A percentile compares a stretch with the other conserved stretches of the same genome.
Evolutionary conservation across 352 stramenopile species (phyloP).

Genomic region (Pythium biforme): DNA sequence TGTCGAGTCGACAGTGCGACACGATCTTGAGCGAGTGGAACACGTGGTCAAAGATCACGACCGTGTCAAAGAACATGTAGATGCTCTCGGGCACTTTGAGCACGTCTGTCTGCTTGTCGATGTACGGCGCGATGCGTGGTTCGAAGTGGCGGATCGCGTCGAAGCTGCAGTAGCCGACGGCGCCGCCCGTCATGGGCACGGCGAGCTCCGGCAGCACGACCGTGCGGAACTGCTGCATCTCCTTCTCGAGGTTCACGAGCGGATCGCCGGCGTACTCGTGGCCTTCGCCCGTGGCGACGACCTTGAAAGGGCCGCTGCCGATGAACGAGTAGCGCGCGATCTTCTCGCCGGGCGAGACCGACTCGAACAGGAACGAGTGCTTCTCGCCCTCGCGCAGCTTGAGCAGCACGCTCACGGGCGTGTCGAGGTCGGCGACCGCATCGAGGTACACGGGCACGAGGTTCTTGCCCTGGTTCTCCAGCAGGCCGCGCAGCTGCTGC

Average conservation of each 20-base stretch:
- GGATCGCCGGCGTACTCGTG: slow-evolving; percentile 66
- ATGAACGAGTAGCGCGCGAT: slow-evolving; percentile 91
- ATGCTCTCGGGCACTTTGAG: slow-evolving; percentile 85
- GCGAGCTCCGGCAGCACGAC: slow-evolving; percentile 69
- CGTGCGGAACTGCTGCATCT: slow-evolving; percentile 75
- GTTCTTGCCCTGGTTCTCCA: slow-evolving; percentile 78
- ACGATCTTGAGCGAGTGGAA: slow-evolving; percentile 90
- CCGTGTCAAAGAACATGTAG: slow-evolving; percentile 91
- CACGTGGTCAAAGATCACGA: slow-evolving; percentile 89
- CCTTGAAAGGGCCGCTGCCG: slow-evolving; percentile 77
- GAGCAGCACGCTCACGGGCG: slow-evolving; percentile 85
- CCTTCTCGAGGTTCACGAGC: slow-evolving; percentile 69
- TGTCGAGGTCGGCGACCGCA: slow-evolving; percentile 83
- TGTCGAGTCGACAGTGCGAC: slow-evolving; percentile 77
- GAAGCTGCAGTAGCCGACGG: slow-evolving; percentile 88
- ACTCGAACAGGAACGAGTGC: slow-evolving; percentile 88
- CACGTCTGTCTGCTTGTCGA: slow-evolving; percentile 76
- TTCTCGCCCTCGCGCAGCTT: slow-evolving; percentile 77
- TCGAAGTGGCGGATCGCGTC: slow-evolving; percentile 90
- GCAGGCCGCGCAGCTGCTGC: slow-evolving; percentile 47
- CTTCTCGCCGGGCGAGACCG: slow-evolving; percentile 79
- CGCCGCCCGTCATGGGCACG: slow-evolving; percentile 84
- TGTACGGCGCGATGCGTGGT: slow-evolving; percentile 72
- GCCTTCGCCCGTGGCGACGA: slow-evolving; percentile 64
- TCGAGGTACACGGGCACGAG: slow-evolving; percentile 85